phyloP scores from a whole-genome alignment of 768 basidiomycete species.

The Paxillus involutus region DNA sequence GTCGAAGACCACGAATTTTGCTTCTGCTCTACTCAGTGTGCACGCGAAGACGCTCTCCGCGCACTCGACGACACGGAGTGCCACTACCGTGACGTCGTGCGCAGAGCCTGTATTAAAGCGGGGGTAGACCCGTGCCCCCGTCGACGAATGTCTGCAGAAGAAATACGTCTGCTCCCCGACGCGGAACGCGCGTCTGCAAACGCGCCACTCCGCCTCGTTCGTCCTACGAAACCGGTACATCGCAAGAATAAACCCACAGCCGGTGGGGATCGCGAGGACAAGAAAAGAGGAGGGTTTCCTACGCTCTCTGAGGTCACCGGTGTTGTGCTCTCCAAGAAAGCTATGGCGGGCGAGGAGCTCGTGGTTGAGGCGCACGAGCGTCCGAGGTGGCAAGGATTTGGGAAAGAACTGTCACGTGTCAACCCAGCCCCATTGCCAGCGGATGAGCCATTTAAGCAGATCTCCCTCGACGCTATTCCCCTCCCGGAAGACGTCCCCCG shows the following conservation, averaged over 20 bases:
- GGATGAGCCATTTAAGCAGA: slow-evolving; percentile 4
- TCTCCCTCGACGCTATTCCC: slow-evolving; percentile 12
- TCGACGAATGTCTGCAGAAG: slow-evolving; percentile 10
- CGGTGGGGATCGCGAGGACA: neutral
- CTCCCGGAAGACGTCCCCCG: slow-evolving; percentile 1
- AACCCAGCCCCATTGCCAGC: neutral
- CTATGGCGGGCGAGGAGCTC: neutral
- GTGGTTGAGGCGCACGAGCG: neutral
- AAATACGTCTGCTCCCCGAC: neutral
- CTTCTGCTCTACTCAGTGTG: slow-evolving; percentile 29
- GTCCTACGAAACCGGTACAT: neutral
- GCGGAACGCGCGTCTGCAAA: neutral
- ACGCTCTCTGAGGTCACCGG: slow-evolving; percentile 21
- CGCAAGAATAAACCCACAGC: neutral
- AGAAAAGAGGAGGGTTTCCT: slow-evolving; percentile 5
- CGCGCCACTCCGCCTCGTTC: neutral
- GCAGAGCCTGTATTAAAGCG: slow-evolving; percentile 11
- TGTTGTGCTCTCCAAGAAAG: slow-evolving; percentile 6
- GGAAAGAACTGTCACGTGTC: neutral
- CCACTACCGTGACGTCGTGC: slow-evolving; percentile 27
- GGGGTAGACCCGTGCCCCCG: slow-evolving; percentile 1
- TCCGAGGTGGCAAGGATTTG: slow-evolving; percentile 2
- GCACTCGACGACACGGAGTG: slow-evolving; percentile 19
- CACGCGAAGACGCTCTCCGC: slow-evolving; percentile 26
- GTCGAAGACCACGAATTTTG: slow-evolving; percentile 25